Conservation (phyloP, 768 basidiomycete genomes). For the Phanerochaete carnosa region DNA sequence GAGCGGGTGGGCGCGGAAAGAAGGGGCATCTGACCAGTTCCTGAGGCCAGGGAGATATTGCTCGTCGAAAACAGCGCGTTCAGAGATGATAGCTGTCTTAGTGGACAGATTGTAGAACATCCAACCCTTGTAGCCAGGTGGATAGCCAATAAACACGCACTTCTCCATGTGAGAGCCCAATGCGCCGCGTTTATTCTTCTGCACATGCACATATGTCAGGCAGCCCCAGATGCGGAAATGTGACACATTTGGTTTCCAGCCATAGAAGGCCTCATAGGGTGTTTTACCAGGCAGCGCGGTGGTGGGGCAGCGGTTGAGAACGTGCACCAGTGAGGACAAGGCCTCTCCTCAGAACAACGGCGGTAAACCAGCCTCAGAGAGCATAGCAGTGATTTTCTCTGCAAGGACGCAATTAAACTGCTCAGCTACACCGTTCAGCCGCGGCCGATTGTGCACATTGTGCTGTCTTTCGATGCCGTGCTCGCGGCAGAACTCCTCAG, state of each 20-base stretch:
- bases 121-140: neutral
- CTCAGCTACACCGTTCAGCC: constrained; percentile 21
- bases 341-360: constrained; percentile 12
- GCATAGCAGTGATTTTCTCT: constrained; percentile 21
- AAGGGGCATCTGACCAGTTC: neutral
- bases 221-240: constrained; percentile 37
- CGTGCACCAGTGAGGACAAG: constrained; percentile 18
- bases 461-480: constrained; percentile 17
- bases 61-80: neutral
- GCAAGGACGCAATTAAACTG: constrained; percentile 8
- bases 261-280: constrained; percentile 23
- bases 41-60: neutral
- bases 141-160: constrained; percentile 24
- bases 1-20: neutral
- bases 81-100: neutral
- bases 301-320: constrained; percentile 22
- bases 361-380: constrained; percentile 14
- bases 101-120: neutral
- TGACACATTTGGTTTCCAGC: constrained; percentile 23
- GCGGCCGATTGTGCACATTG: constrained; percentile 20
- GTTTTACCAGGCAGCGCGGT: constrained; percentile 18
- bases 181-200: neutral
- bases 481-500: constrained; percentile 13
- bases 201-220: constrained; percentile 29
- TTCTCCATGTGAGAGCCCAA: constrained; percentile 7